Percentiles rank a stretch among this genome's conserved stretches.
Conservation (phyloP, 148 eudicot genomes). For the Mesembryanthemum crystallinum region DNA sequence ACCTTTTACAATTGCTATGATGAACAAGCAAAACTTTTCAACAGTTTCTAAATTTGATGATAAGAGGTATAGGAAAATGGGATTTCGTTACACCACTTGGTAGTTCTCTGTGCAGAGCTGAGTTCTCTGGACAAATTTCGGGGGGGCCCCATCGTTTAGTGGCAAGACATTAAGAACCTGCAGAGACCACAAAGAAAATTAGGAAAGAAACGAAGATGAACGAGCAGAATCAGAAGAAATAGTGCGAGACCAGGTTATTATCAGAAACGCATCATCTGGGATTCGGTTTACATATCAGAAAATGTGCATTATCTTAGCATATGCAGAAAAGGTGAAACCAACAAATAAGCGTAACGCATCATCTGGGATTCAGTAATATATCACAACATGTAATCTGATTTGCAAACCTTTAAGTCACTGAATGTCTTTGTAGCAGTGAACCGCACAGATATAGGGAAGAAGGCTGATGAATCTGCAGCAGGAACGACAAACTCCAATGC, state of each 20-base stretch:
- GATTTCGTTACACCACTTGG: constrained; percentile 61
- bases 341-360: background rate
- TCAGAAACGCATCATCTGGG: too few relatives aligned
- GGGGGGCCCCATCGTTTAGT: constrained; percentile 71
- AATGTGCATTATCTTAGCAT: too few relatives aligned
- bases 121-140: constrained; percentile 70
- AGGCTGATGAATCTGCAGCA: constrained; percentile 74
- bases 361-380: background rate
- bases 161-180: constrained; percentile 79
- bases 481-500: constrained; percentile 94
- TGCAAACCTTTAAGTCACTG: constrained; percentile 77
- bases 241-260: too few relatives aligned
- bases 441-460: constrained; percentile 88
- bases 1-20: background rate
- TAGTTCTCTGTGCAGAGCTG: constrained; percentile 68
- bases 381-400: background rate
- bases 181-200: constrained; percentile 2
- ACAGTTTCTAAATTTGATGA: background rate
- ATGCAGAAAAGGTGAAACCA: background rate
- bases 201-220: background rate
- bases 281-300: too few relatives aligned
- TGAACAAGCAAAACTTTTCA: background rate
- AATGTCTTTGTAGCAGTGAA: constrained; percentile 79
- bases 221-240: background rate
- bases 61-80: background rate